phyloP scores from a whole-genome alignment of 495 filamentous ascomycete species.

The Echria macrotheca region DNA sequence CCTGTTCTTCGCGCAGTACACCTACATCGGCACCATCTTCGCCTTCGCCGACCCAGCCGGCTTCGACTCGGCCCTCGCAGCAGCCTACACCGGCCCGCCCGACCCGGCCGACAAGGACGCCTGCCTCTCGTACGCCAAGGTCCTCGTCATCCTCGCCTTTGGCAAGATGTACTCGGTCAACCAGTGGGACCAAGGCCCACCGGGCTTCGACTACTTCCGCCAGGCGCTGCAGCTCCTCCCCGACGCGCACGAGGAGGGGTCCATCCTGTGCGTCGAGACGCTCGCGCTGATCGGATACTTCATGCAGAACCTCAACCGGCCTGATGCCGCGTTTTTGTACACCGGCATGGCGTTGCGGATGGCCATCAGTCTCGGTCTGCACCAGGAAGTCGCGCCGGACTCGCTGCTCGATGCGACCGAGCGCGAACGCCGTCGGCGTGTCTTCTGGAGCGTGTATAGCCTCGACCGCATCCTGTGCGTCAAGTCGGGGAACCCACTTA shows the following conservation, averaged over 20 bases:
- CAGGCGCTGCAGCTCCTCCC: constrained; percentile 44
- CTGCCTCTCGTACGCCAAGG: constrained; percentile 27
- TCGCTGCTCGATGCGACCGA: background rate
- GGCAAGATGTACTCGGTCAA: constrained; percentile 50
- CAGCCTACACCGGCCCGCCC: constrained; percentile 28
- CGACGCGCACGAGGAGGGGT: constrained; percentile 46
- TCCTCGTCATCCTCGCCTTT: constrained; percentile 45
- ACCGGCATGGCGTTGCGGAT: constrained; percentile 47
- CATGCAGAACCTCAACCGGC: constrained; percentile 47
- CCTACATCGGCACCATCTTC: constrained; percentile 50
- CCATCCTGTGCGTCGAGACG: constrained; percentile 47
- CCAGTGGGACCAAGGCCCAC: constrained; percentile 45
- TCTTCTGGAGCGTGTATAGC: constrained; percentile 52
- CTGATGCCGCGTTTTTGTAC: constrained; percentile 47
- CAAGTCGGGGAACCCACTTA: constrained; percentile 47
- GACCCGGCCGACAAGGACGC: constrained; percentile 22
- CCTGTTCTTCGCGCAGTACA: constrained; percentile 44
- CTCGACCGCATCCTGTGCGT: constrained; percentile 44
- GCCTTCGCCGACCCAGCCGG: constrained; percentile 39
- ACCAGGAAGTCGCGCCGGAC: constrained; percentile 44
- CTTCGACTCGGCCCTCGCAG: constrained; percentile 38
- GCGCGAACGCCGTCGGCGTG: constrained; percentile 41
- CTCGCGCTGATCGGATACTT: constrained; percentile 49
- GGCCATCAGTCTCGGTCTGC: constrained; percentile 47
- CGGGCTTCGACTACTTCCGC: constrained; percentile 48